A percentile compares a stretch with the other conserved stretches of the same genome.
Conservation (phyloP, 495 filamentous ascomycete genomes). For the Penicillium bialowiezense region DNA sequence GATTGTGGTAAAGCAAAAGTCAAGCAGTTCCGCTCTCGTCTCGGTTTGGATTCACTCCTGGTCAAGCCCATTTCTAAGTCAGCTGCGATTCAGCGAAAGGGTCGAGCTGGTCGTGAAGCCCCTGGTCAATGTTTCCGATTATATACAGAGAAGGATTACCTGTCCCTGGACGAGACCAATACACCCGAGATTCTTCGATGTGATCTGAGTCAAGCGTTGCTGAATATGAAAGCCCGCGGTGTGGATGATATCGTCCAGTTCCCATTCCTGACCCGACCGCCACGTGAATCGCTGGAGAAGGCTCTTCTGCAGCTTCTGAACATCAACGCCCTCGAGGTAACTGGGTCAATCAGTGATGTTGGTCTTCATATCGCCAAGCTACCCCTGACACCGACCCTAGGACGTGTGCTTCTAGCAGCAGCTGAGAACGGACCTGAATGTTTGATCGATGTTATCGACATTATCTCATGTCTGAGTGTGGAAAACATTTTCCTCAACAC, state of each 20-base stretch:
- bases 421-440: constrained; percentile 66
- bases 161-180: constrained; percentile 65
- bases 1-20: constrained; percentile 94
- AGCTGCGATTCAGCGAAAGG: constrained; percentile 85
- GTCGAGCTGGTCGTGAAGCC: constrained; percentile 90
- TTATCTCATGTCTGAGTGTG: constrained; percentile 82
- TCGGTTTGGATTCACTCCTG: constrained; percentile 88
- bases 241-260: constrained; percentile 80
- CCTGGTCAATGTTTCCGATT: constrained; percentile 86
- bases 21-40: constrained; percentile 80
- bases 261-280: constrained; percentile 79
- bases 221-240: constrained; percentile 92
- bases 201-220: constrained; percentile 78
- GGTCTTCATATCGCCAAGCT: constrained; percentile 77
- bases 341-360: constrained; percentile 68
- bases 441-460: constrained; percentile 82
- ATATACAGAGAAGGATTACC: constrained; percentile 81
- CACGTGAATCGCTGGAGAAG: constrained; percentile 74
- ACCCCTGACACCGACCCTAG: constrained; percentile 78
- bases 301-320: constrained; percentile 76
- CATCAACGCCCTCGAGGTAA: constrained; percentile 71
- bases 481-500: constrained; percentile 86
- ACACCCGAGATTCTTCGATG: constrained; percentile 88
- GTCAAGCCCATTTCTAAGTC: constrained; percentile 91
- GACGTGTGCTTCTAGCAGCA: constrained; percentile 79